phyloP scores from a whole-genome alignment of 2,329 filamentous ascomycete genomes.

The Celoporthe dispersa region DNA sequence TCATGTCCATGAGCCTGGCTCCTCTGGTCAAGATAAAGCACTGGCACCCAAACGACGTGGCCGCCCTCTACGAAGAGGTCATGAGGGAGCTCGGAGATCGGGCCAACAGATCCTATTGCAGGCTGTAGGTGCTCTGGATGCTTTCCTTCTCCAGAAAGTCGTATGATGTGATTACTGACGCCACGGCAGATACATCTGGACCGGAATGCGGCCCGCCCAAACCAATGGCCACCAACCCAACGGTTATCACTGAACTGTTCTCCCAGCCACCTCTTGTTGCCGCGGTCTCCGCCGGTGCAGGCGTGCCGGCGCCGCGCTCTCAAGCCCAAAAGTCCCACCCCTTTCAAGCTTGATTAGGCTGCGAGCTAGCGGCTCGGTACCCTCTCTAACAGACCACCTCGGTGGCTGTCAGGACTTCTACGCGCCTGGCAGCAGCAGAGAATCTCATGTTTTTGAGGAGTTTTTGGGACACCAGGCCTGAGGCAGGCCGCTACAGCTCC shows the following conservation, averaged over 20 bases:
- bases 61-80: slow-evolving; percentile 64
- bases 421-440: slow-evolving; percentile 2
- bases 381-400: not conserved
- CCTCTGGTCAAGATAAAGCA: slow-evolving; percentile 70
- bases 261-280: not conserved
- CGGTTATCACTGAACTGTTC: not conserved
- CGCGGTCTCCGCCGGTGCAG: not conserved
- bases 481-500: slow-evolving; percentile 14
- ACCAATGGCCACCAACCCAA: not conserved
- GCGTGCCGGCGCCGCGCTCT: not conserved
- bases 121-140: slow-evolving; percentile 64
- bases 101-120: slow-evolving; percentile 73
- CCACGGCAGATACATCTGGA: slow-evolving; percentile 41
- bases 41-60: slow-evolving; percentile 67
- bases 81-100: slow-evolving; percentile 71
- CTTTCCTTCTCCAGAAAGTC: not conserved
- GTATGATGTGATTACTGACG: not conserved
- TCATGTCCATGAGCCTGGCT: slow-evolving; percentile 74
- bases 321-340: not conserved
- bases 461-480: not conserved
- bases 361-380: not conserved
- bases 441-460: not conserved
- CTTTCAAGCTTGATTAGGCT: not conserved
- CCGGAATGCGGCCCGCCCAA: slow-evolving; percentile 36
- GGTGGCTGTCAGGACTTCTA: slow-evolving; percentile 7